Conservation (phyloP, 2,329 filamentous ascomycete species). For the Pezicula radicicola region DNA sequence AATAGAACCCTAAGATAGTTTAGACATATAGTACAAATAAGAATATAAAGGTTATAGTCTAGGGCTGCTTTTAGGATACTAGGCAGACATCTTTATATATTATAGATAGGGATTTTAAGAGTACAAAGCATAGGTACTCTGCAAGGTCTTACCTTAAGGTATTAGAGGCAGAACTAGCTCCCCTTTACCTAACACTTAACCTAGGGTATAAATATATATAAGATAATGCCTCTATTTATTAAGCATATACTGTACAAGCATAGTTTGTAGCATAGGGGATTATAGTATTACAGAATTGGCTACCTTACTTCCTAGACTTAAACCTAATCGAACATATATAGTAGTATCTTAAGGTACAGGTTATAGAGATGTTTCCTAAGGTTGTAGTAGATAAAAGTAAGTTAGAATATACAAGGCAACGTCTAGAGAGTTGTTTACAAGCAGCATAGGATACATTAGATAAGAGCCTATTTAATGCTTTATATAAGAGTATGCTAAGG, state of each 20-base stretch:
- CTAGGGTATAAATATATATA: not conserved
- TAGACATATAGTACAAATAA: constrained; percentile 2
- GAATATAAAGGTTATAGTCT: constrained; percentile 8
- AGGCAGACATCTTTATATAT: constrained; percentile 4
- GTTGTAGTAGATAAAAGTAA: not conserved
- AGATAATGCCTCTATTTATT: constrained; percentile 7
- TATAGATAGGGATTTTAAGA: constrained; percentile 3
- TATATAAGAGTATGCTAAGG: constrained; percentile 4
- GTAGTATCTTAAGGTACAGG: constrained; percentile 1
- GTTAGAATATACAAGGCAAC: constrained; percentile 6
- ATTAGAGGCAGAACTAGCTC: not conserved
- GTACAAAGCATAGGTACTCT: constrained; percentile 1
- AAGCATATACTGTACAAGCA: not conserved
- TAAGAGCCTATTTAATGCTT: constrained; percentile 3
- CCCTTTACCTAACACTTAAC: not conserved
- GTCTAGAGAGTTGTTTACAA: constrained; percentile 6
- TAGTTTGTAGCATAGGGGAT: not conserved
- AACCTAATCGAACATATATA: constrained; percentile 6
- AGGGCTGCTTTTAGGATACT: constrained; percentile 6
- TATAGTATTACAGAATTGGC: not conserved
- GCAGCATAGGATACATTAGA: constrained; percentile 5
- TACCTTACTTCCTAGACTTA: not conserved
- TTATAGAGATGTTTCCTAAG: constrained; percentile 4
- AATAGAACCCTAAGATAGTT: not conserved
- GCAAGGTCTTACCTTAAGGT: not conserved